These are phyloP conservation scores for Pichia sp. DNA, from an alignment of 1,139 yeast genomes.

Conservation along the genomic window DNA sequence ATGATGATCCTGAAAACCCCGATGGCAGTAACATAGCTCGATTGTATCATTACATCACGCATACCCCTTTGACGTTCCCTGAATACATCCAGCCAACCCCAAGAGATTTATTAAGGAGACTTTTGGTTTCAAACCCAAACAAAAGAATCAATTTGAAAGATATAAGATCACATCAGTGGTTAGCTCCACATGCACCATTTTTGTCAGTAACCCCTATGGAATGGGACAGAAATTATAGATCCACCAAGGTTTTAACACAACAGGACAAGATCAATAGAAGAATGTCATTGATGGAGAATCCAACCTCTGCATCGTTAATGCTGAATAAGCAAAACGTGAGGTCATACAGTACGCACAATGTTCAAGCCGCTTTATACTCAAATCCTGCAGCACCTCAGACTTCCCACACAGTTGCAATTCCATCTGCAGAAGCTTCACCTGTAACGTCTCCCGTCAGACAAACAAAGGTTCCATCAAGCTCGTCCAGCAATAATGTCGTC, in stretches of 20 bases:
- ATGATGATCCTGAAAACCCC: slow-evolving; percentile 94
- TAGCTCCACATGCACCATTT: slow-evolving; percentile 74
- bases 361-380: slow-evolving; percentile 38
- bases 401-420: slow-evolving; percentile 49
- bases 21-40: slow-evolving; percentile 93
- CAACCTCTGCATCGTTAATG: slow-evolving; percentile 34
- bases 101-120: slow-evolving; percentile 80
- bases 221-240: slow-evolving; percentile 66
- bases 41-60: slow-evolving; percentile 85
- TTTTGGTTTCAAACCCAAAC: slow-evolving; percentile 82
- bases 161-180: slow-evolving; percentile 82
- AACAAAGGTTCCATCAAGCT: not conserved
- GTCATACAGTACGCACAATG: slow-evolving; percentile 44
- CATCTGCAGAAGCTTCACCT: slow-evolving; percentile 35
- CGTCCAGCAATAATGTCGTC: not conserved
- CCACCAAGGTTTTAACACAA: slow-evolving; percentile 28
- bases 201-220: slow-evolving; percentile 80
- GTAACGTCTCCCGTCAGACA: slow-evolving; percentile 18
- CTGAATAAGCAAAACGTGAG: slow-evolving; percentile 37
- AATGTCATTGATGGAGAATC: slow-evolving; percentile 39
- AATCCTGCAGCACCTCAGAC: slow-evolving; percentile 51
- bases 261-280: slow-evolving; percentile 34
- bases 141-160: slow-evolving; percentile 65
- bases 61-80: slow-evolving; percentile 90
- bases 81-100: slow-evolving; percentile 90